These are phyloP conservation scores for Penicillium cinerascens DNA, from an alignment of 495 filamentous ascomycete genomes.

Conservation along the genomic window DNA sequence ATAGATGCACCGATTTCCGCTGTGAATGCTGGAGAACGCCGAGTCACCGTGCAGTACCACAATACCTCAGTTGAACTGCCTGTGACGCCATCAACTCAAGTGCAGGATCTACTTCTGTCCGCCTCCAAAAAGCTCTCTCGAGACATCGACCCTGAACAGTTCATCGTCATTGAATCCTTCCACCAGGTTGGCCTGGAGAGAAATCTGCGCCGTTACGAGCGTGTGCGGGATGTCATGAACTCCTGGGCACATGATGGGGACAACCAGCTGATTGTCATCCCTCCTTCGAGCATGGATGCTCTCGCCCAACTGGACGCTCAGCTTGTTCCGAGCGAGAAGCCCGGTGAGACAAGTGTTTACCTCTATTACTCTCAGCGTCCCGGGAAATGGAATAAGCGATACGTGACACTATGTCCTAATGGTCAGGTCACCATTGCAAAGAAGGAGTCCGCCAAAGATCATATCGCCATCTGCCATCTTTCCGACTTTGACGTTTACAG, in stretches of 20 bases:
- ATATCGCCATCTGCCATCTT: slow-evolving; percentile 71
- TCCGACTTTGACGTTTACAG: slow-evolving; percentile 93
- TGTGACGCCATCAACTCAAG: slow-evolving; percentile 71
- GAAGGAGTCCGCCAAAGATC: slow-evolving; percentile 56
- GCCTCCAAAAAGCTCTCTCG: slow-evolving; percentile 53
- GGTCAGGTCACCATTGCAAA: slow-evolving; percentile 77
- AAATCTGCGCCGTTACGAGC: slow-evolving; percentile 81
- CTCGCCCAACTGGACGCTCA: slow-evolving; percentile 49
- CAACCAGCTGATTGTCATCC: slow-evolving; percentile 63
- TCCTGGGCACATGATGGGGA: slow-evolving; percentile 81
- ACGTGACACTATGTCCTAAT: slow-evolving; percentile 65
- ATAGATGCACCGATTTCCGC: slow-evolving; percentile 81
- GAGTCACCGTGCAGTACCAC: slow-evolving; percentile 65
- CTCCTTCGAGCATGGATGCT: slow-evolving; percentile 41
- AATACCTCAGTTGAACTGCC: slow-evolving; percentile 59
- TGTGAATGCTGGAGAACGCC: slow-evolving; percentile 74
- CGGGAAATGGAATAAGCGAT: slow-evolving; percentile 84
- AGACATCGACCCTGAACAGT: slow-evolving; percentile 55
- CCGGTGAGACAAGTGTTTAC: slow-evolving; percentile 59
- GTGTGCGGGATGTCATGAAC: slow-evolving; percentile 82
- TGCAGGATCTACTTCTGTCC: slow-evolving; percentile 63
- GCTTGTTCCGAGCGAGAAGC: slow-evolving; percentile 54
- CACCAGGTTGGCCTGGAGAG: slow-evolving; percentile 74
- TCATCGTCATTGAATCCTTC: slow-evolving; percentile 74
- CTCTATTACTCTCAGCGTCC: slow-evolving; percentile 78